Evolutionary conservation across 2,329 filamentous ascomycete genomes (phyloP), one percentile per base, ranked within the genome.

Genomic region (Sphaerulina musiva): DNA sequence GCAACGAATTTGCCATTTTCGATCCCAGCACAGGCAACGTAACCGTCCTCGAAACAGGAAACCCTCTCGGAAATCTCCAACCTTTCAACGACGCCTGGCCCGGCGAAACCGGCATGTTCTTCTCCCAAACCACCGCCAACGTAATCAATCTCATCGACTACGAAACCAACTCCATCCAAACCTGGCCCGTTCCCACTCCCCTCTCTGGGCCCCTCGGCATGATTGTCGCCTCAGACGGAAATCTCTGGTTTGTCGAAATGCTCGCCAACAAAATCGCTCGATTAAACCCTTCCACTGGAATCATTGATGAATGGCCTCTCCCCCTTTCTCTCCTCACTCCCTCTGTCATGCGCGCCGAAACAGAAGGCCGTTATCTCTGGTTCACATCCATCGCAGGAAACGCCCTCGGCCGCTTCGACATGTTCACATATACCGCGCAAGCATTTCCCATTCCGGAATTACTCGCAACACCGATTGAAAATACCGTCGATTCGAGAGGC

Each of bases 71-170:
- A 23, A 61, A 62, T 14, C 51, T 62, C 2, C 59, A 62, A 42
- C 60, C 59, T 1, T 62, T 62, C 53, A 62, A 62, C 48, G 60
- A 62, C 47, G 59, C 57, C 0, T 61, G 59, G 59, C 59, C 60
- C 4, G 56, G 57, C 45, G 57, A 62, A 48, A 61, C 58, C 5
- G 59, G 58, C 26, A 61, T 60, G 58, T 62, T 54, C 45, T 62
- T 62, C 48, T 54, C 60, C 7, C 59, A 61, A 31, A 62, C 60
- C 2, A 61, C 60, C 8, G 59, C 36, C 26, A 60, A 60, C 23
- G 55, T 60, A 11, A 57, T 61, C 48, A 59, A 57, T 43, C 48
- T 62, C 39, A 59, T 61, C 48, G 59, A 62, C 23, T 62, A 62
- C 46, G 29, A 53, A 20, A 62, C 60, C 7, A 56, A 56, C 11